A percentile compares a stretch with the other conserved stretches of the same genome.
These are phyloP conservation scores for Saprolegnia parasitica DNA, from an alignment of 352 stramenopile species.

Conservation along the genomic window DNA sequence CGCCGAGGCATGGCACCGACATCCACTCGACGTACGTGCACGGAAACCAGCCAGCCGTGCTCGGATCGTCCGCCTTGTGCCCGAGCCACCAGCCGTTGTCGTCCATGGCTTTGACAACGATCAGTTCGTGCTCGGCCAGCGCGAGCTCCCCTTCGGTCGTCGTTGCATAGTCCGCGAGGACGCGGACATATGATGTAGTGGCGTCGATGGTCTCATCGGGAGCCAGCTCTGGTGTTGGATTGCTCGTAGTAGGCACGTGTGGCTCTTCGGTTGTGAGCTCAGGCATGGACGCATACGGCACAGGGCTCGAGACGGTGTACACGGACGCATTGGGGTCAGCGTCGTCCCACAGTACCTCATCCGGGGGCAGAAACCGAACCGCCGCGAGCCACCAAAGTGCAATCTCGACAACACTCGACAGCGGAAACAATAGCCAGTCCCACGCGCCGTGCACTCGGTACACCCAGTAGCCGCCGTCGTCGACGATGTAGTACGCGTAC, in stretches of 20 bases:
- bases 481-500: constrained; percentile 10
- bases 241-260: too few species aligned
- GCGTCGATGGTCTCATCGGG: neutral
- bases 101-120: constrained; percentile 41
- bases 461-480: constrained; percentile 15
- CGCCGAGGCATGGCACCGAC: neutral
- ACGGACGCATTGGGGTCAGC: neutral
- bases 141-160: constrained; percentile 36
- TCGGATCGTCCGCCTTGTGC: neutral
- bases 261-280: neutral
- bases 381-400: constrained; percentile 8
- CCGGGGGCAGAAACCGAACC: neutral
- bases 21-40: constrained; percentile 49
- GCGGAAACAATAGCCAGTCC: neutral
- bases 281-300: neutral
- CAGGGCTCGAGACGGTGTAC: neutral
- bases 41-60: constrained; percentile 41
- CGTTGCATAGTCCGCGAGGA: constrained; percentile 36
- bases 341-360: neutral
- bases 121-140: constrained; percentile 31
- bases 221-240: neutral
- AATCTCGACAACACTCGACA: neutral
- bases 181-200: constrained; percentile 31
- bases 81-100: constrained; percentile 47
- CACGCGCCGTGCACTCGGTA: neutral